Conservation (phyloP, 2,329 filamentous ascomycete species). For the Claviceps sorghi region DNA sequence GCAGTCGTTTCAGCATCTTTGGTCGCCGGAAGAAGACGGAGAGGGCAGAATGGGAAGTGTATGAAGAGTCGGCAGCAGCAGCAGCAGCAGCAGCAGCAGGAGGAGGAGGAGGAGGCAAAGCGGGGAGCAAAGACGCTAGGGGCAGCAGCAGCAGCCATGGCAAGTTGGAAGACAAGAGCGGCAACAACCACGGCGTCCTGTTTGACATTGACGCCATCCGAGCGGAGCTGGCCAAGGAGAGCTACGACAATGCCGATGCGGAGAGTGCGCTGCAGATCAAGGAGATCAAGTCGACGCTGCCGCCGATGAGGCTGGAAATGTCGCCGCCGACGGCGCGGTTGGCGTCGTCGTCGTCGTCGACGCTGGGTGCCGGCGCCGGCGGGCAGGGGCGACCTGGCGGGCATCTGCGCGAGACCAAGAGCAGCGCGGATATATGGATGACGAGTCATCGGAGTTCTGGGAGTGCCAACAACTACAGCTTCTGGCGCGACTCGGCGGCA, state of each 20-base stretch:
- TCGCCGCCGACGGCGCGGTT: conserved; percentile 19
- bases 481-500: conserved; percentile 8
- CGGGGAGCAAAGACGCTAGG: conserved; percentile 8
- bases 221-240: conserved; percentile 62
- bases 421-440: conserved; percentile 23
- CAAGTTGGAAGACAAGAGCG: conserved; percentile 27
- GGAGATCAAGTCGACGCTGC: conserved; percentile 76
- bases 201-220: conserved; percentile 95
- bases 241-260: conserved; percentile 31
- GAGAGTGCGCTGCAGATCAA: conserved; percentile 45
- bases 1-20: conserved; percentile 58
- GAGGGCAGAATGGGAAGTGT: conserved; percentile 89
- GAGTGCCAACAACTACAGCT: not conserved
- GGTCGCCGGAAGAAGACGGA: conserved; percentile 65
- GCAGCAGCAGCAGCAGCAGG: conserved; percentile 7
- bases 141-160: conserved; percentile 12
- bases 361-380: conserved; percentile 2
- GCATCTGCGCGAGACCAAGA: conserved; percentile 30
- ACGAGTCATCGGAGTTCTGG: conserved; percentile 6
- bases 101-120: conserved; percentile 21
- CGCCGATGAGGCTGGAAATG: conserved; percentile 70
- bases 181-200: conserved; percentile 51
- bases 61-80: conserved; percentile 47
- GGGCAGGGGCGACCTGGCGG: not conserved
- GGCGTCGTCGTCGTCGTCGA: conserved; percentile 8